Conservation (phyloP, 2,329 filamentous ascomycete genomes). For the Colletotrichum sp. region DNA sequence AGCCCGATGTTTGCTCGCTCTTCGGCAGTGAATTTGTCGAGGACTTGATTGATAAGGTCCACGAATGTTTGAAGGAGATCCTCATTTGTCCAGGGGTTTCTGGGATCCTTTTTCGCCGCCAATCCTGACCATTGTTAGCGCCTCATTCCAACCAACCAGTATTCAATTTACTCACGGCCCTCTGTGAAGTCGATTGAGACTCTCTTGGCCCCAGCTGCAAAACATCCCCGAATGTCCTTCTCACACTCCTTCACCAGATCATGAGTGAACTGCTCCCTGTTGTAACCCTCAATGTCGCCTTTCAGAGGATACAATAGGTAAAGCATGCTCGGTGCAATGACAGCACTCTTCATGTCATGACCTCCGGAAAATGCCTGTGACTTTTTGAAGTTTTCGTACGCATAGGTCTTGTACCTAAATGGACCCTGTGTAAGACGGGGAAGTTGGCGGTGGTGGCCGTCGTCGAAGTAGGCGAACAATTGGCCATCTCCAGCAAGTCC, state of each 20-base stretch:
- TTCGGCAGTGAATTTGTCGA: not conserved
- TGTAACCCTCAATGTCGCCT: not conserved
- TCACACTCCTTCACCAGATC: not conserved
- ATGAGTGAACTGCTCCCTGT: not conserved
- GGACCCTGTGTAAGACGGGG: not conserved
- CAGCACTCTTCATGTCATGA: not conserved
- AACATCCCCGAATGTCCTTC: not conserved
- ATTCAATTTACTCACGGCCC: not conserved
- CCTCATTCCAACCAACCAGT: accelerated
- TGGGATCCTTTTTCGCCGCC: not conserved
- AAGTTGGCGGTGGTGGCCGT: not conserved
- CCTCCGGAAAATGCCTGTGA: not conserved
- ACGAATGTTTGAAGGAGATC: not conserved
- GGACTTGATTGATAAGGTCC: not conserved
- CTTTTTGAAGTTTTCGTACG: not conserved
- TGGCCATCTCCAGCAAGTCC: not conserved
- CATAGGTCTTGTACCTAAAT: not conserved
- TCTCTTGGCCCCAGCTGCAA: not conserved
- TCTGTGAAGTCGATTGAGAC: not conserved
- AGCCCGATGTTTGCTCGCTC: not conserved
- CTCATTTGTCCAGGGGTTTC: not conserved
- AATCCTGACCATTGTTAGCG: not conserved
- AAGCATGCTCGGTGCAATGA: not conserved
- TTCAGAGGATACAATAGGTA: not conserved
- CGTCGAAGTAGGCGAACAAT: not conserved